Evolutionary conservation across 768 basidiomycete genomes (phyloP), one percentile per base, ranked within the genome.

Genomic region (Suillus clintonianus): DNA sequence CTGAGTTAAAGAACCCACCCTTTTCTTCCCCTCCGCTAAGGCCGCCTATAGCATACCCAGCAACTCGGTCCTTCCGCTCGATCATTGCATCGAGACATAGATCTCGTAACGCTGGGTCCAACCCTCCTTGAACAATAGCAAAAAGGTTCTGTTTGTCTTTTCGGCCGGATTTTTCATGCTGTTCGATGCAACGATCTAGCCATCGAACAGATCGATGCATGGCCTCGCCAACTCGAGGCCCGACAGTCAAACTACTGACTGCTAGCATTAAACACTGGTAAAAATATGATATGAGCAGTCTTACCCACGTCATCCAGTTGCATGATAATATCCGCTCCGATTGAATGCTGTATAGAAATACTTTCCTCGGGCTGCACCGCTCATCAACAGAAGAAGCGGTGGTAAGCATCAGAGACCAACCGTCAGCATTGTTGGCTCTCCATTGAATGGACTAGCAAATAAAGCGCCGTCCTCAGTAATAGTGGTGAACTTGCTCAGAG

Each of bases 291-390:
- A 30, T 0, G 30, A 60, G 56, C 42, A 43, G 50, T 78, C 88
- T 74, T 69, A 90, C 92, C 92, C 58, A 95, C 94, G 75, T 95
- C 94, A 73, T 95, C 94, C 19, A 95, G 83, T 73, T 94, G 94
- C 95, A 97, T 96, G 65, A 97, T 94, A 64, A 97, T 97, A 72
- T 97, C 94, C 32, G 89, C 92, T 6, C 94, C 94, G 48, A 97
- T 95, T 9, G 89, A 82, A 71, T 97, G 95, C 72, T 97, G 94
- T 69, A 94, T 91, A 17, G 88, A 86, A 47, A 96, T 95, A 69
- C 91, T 93, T 80, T 95, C 91, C 77, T 97, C 94, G 39, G 95
- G 94, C 90, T 94, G 61, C 24, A 15, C 30, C 10, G 55, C 32
- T 63, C 48, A 39, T 41, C 36, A 69, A 63, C 62, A 62, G 58